Evolutionary conservation across 164 flowering plant genomes (phyloP).

Genomic region (Magnolia officinalis): DNA sequence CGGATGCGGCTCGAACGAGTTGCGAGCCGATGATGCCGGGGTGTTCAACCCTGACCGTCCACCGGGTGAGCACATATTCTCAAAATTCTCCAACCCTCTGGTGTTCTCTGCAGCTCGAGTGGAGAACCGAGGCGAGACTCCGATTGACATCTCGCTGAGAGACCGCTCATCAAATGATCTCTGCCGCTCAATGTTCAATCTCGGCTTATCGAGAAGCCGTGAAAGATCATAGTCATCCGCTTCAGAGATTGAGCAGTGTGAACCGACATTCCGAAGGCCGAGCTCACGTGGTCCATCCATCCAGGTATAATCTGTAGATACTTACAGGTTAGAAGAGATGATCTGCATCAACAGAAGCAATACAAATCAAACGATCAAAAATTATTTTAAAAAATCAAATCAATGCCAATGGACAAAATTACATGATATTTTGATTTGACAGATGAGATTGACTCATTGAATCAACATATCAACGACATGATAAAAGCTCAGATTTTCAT

Average conservation of each 20-base stretch:
- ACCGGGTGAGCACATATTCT: constrained; percentile 18
- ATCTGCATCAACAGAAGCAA: background rate
- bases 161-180: constrained; percentile 30
- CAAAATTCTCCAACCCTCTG: constrained; percentile 17
- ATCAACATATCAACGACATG: background rate
- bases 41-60: constrained; percentile 17
- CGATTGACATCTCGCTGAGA: constrained; percentile 17
- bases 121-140: constrained; percentile 6
- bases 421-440: background rate
- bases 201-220: constrained; percentile 23
- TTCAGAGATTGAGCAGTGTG: constrained; percentile 21
- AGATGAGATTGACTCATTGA: background rate
- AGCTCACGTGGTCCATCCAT: constrained; percentile 19
- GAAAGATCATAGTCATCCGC: constrained; percentile 20
- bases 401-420: background rate
- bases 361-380: background rate
- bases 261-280: constrained; percentile 15
- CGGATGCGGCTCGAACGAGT: constrained; percentile 41
- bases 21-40: constrained; percentile 25
- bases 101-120: constrained; percentile 1
- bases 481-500: background rate
- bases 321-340: background rate
- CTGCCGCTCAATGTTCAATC: constrained; percentile 22
- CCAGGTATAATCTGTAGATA: background rate
- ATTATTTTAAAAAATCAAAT: background rate